Evolutionary conservation across 2,329 filamentous ascomycete species (phyloP).

Genomic region (Fusarium caatingaense): DNA sequence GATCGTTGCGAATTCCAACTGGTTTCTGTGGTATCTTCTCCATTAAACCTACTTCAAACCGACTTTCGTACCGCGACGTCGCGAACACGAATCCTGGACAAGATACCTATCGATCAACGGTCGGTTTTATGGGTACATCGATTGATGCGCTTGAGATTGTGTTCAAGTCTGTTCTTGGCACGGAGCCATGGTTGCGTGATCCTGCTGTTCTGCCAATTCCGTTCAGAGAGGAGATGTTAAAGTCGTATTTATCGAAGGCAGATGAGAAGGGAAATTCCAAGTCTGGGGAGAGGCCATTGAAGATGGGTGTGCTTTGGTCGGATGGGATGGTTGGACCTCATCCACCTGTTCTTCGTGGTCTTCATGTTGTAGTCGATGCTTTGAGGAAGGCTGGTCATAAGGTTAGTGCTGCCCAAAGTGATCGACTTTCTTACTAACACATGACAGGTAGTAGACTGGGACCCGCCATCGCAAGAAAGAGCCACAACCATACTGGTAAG

Average conservation of each 20-base stretch:
- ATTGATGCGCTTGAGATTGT: slow-evolving; percentile 65
- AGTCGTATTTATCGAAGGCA: slow-evolving; percentile 52
- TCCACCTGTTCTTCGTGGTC: slow-evolving; percentile 64
- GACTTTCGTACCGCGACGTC: slow-evolving; percentile 35
- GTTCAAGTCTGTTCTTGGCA: slow-evolving; percentile 66
- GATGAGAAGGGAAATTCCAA: not conserved
- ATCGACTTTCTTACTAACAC: too few relatives aligned
- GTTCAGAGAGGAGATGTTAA: slow-evolving; percentile 67
- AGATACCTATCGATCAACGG: slow-evolving; percentile 69
- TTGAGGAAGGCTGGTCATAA: slow-evolving; percentile 54
- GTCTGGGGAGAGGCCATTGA: slow-evolving; percentile 52
- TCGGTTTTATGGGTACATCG: slow-evolving; percentile 71
- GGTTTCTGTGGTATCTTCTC: slow-evolving; percentile 43
- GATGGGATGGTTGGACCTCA: slow-evolving; percentile 64
- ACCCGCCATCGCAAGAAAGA: slow-evolving; percentile 13
- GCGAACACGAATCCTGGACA: slow-evolving; percentile 61
- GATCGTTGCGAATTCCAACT: slow-evolving; percentile 49
- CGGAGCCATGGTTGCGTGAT: slow-evolving; percentile 74
- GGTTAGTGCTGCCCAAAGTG: too few relatives aligned
- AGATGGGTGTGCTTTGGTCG: slow-evolving; percentile 65
- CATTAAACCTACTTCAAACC: slow-evolving; percentile 34
- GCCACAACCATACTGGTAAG: slow-evolving; percentile 27
- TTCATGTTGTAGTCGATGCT: slow-evolving; percentile 1
- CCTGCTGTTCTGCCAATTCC: slow-evolving; percentile 73
- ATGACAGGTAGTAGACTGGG: slow-evolving; percentile 48